Evolutionary conservation across 345 rosid species (phyloP).

Genomic region (Draba incana): DNA sequence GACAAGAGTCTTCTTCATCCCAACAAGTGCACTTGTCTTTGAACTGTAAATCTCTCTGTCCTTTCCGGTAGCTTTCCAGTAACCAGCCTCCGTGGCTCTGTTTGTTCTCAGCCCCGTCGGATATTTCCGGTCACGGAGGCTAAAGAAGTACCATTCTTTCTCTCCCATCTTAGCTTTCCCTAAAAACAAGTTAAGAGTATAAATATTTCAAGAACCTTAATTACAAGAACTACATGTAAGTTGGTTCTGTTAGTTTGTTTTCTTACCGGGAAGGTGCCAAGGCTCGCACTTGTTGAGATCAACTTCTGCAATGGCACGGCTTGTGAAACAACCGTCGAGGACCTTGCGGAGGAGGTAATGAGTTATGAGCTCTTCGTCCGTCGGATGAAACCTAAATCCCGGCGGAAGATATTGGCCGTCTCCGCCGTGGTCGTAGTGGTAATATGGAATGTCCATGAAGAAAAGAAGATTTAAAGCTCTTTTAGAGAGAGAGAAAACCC

Average conservation of each 20-base stretch:
- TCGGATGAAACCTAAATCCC: constrained; percentile 94
- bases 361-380: constrained; percentile 93
- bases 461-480: constrained; percentile 11
- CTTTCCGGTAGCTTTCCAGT: constrained; percentile 98
- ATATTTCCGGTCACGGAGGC: constrained; percentile 88
- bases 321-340: constrained; percentile 70
- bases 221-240: neutral
- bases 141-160: constrained; percentile 97
- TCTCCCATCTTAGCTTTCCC: constrained; percentile 95
- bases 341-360: constrained; percentile 85
- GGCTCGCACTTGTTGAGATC: constrained; percentile 99
- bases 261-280: constrained; percentile 95
- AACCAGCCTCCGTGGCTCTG: constrained; percentile 95
- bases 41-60: constrained; percentile 88
- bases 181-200: constrained; percentile 29
- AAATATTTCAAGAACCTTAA: constrained; percentile 5
- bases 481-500: constrained; percentile 25
- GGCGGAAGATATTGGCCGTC: constrained; percentile 70
- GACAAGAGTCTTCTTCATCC: constrained; percentile 98
- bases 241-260: neutral
- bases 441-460: constrained; percentile 56
- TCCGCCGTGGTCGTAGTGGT: constrained; percentile 49
- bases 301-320: constrained; percentile 86
- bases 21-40: constrained; percentile 84
- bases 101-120: constrained; percentile 94